Evolutionary conservation across 2,329 filamentous ascomycete species (phyloP), one percentile per base, ranked within the genome.

Genomic region (Pleochaeta shiraiana): DNA sequence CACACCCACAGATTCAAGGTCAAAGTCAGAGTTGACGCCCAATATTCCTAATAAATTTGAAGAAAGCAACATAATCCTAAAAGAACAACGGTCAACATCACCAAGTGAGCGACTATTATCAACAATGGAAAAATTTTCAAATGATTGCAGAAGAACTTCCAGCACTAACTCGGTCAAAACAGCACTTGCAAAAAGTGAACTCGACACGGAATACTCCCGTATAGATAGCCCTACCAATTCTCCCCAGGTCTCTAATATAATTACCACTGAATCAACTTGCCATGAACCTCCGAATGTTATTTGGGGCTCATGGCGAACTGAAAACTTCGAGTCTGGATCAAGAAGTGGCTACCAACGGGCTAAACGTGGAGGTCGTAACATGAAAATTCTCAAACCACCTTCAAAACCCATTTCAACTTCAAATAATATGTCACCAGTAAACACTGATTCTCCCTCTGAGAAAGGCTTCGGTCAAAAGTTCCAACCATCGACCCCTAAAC

Each of bases 331-430:
- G 19, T 69, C 61, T 3, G 71, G 77, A 2, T 74, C 76, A 9
- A 73, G 75, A 0, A 77, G 76, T 63, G 77, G 79, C 5, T 84
- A 84, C 30, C 89, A 90, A 71, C 86, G 89, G 72, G 85, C 85
- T 69, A 78, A 85, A 68, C 75, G 83, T 71, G 78, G 83, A 60
- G 75, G 77, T 63, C 82, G 87, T 62, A 85, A 84, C 63, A 97
- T 97, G 87, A 97, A 95, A 77, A 86, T 96, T 1, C 78, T 97
- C 63, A 90, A 90, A 71, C 85, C 92, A 0, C 81, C 79, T 0
- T 81, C 80, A 65, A 93, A 90, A 73, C 79, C 84, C 26, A 76
- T 76, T 30, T 81, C 85, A 0, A 74, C 76, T 43, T 43, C 39
- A 3, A 43, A 19, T 14, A 43, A 43, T 3, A 1, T n/a, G 21